Base-by-base conservation (phyloP, 1,284 basidiomycete genomes). In the Leccinum glutinopallens region DNA sequence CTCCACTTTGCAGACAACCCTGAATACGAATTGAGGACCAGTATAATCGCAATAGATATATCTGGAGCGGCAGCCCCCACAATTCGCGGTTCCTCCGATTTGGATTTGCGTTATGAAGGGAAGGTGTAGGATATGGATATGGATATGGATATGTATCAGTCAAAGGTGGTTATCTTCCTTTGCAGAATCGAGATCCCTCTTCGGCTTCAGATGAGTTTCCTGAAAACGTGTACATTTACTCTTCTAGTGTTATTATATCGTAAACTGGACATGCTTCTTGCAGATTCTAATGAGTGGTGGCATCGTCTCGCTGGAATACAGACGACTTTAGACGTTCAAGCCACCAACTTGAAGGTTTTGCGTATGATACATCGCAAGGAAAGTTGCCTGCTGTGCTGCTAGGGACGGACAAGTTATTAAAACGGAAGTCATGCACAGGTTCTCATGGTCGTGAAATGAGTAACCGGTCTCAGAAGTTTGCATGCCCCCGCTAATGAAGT, bases 1-100 rank as follows among this genome's bases (percentile, higher is more conserved):
- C 59, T 63, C 17, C 10, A 12, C 7, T 63, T 63, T 43, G 49
- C 57, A 43, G 5, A 32, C 57, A 60, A 63, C 10, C 19, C 29
- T 22, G 39, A 22, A 1, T 7, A 5, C 32, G 54, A 49, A 46
- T 46, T 29, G 41, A 17, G 6, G 17, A 43, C 17, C 17, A 5
- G 17, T 43, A 9, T 10, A 43, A n/a, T n/a, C 41, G 4, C 41
- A 4, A 17, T n/a, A 8, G 13, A 9, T 7, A 33, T 29, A 33
- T 54, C 51, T 57, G 53, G 53, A 33, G 7, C 4, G 22, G 43
- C 5, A 8, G 55, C 22, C 10, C 29, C 33, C 0, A 59, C 41
- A 4, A 22, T 49, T n/a, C 9, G 3, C 1, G 55, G 35, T 25
- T 46, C 19, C 19, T 59, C 61, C 55, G 32, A 37, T n/a, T 15